phyloP scores from a whole-genome alignment of 192 early-diverging fungal species.

The Paraglomus brasilianum region DNA sequence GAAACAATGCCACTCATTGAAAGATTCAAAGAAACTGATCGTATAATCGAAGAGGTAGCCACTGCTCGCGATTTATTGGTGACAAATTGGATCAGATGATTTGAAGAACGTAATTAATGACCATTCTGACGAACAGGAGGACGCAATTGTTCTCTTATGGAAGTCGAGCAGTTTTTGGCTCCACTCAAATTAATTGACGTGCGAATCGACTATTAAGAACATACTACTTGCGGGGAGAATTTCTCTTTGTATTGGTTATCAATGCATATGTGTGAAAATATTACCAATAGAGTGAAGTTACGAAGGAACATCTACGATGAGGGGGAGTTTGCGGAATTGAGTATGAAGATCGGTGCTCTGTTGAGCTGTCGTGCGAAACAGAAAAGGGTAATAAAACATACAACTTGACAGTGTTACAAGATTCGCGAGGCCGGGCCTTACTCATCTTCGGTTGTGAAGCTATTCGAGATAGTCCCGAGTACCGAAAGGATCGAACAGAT shows the following conservation, averaged over 20 bases:
- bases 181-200: background rate
- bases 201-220: background rate
- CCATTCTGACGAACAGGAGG: conserved; percentile 28
- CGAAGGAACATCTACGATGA: conserved; percentile 15
- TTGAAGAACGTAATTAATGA: conserved; percentile 35
- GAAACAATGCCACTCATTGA: background rate
- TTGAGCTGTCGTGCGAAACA: conserved; percentile 2
- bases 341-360: conserved; percentile 8
- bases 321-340: conserved; percentile 9
- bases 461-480: background rate
- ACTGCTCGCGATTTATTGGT: background rate
- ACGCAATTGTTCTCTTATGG: conserved; percentile 21
- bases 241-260: conserved; percentile 14
- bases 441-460: conserved; percentile 9
- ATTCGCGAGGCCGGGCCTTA: conserved; percentile 29
- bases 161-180: conserved; percentile 30
- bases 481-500: background rate
- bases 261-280: conserved; percentile 25
- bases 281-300: conserved; percentile 25
- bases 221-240: conserved; percentile 7
- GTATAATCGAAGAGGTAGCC: background rate
- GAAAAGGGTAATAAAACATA: background rate
- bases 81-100: background rate
- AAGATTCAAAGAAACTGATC: background rate
- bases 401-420: conserved; percentile 16